Percentiles rank a stretch among this genome's conserved stretches.
Conservation (phyloP, 225 moss, liverwort and hornwort genomes). For the Thuidium tamariscinum region DNA sequence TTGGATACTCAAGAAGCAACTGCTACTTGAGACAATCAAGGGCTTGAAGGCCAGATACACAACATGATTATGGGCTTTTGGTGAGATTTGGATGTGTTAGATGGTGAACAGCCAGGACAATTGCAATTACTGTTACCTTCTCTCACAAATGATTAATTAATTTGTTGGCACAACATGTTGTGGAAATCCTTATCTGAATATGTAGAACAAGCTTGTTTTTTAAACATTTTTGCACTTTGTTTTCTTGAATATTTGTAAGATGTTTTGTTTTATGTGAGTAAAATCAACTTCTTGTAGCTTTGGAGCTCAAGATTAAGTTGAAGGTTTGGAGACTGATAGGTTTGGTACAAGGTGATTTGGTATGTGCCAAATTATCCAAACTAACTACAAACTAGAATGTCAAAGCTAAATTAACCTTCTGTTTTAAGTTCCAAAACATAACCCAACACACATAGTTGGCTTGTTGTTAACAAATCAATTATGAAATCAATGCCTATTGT, state of each 20-base stretch:
- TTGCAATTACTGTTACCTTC: not conserved
- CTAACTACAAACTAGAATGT: not conserved
- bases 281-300: not conserved
- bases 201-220: not conserved
- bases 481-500: not conserved
- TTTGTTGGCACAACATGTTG: not conserved
- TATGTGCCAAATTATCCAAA: not conserved
- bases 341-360: not conserved
- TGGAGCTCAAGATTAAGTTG: not conserved
- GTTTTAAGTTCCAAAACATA: not conserved
- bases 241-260: no score
- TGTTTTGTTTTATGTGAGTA: not conserved
- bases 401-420: not conserved
- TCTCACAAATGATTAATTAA: not conserved
- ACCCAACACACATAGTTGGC: no score
- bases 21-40: conserved; percentile 25
- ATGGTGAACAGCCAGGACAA: not conserved
- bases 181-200: not conserved
- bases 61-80: not conserved
- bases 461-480: not conserved
- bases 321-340: not conserved
- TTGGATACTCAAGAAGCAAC: conserved; percentile 44
- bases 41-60: conserved; percentile 7
- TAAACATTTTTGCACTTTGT: not conserved
- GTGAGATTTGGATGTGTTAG: not conserved